phyloP scores from a whole-genome alignment of 164 flowering plant species.

The Annona squamosa region DNA sequence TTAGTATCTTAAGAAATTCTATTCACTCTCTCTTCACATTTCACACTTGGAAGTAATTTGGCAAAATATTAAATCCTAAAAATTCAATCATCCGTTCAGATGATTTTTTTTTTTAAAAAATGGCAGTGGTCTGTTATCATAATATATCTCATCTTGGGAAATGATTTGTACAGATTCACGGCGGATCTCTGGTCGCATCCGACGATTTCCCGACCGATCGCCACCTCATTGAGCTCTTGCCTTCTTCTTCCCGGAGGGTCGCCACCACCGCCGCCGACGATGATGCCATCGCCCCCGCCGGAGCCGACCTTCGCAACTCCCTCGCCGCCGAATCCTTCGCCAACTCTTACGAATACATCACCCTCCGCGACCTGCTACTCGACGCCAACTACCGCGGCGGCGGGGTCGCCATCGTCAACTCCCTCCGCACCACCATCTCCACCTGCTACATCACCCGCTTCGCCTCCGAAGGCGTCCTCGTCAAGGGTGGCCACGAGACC shows the following conservation, averaged over 20 bases:
- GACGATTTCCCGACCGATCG: constrained; percentile 54
- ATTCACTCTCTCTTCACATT: too few relatives aligned
- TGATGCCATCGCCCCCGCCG: constrained; percentile 7
- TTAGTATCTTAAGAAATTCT: too few relatives aligned
- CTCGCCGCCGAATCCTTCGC: constrained; percentile 1
- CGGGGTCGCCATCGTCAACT: constrained; percentile 50
- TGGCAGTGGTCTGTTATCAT: not conserved
- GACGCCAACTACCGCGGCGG: constrained; percentile 73
- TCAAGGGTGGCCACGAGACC: constrained; percentile 72
- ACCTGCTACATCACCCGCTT: constrained; percentile 84
- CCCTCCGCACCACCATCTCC: constrained; percentile 68
- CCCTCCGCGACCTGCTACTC: constrained; percentile 56
- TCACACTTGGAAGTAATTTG: too few relatives aligned
- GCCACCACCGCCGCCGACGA: not conserved
- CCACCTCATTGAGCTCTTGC: constrained; percentile 60
- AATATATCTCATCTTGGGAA: constrained; percentile 1
- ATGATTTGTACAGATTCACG: constrained; percentile 51
- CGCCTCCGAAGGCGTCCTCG: constrained; percentile 47
- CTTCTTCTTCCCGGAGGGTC: constrained; percentile 15
- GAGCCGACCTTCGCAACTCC: not conserved
- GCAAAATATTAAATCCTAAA: too few relatives aligned
- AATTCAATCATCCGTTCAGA: too few relatives aligned
- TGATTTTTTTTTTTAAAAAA: too few relatives aligned
- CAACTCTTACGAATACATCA: constrained; percentile 52
- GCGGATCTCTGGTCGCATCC: constrained; percentile 75